These are phyloP conservation scores for Thymus quinquecostatus DNA, from an alignment of 257 asterid species.

Conservation along the genomic window DNA sequence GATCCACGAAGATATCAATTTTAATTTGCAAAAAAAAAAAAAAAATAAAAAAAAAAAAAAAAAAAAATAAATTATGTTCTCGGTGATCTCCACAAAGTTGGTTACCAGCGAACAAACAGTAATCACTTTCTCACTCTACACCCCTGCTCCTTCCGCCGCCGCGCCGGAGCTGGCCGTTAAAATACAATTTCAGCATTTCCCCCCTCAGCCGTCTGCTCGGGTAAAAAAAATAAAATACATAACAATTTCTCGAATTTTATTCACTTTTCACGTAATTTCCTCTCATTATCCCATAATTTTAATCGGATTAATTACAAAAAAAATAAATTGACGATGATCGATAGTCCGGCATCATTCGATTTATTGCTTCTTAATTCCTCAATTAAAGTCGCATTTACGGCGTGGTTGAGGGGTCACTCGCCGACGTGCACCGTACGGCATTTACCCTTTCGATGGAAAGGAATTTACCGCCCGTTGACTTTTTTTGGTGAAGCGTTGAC, in stretches of 20 bases:
- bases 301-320: neutral
- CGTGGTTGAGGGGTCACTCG: constrained; percentile 6
- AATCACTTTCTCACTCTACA: neutral
- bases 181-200: neutral
- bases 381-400: constrained; percentile 2
- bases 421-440: constrained; percentile 32
- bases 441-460: constrained; percentile 14
- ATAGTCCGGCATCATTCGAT: neutral
- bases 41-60: no score
- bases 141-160: constrained; percentile 4
- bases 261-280: neutral
- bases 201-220: neutral
- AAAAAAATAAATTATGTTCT: neutral
- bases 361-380: constrained; percentile 15
- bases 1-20: no score
- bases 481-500: constrained; percentile 24
- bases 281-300: neutral
- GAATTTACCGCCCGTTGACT: constrained; percentile 43
- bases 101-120: constrained; percentile 27
- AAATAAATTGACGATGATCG: neutral
- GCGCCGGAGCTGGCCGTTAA: neutral
- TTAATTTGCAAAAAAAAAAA: no score
- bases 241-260: neutral
- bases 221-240: neutral
- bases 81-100: constrained; percentile 25